phyloP scores from a whole-genome alignment of 306 rosid genomes.

The Vicia faba region DNA sequence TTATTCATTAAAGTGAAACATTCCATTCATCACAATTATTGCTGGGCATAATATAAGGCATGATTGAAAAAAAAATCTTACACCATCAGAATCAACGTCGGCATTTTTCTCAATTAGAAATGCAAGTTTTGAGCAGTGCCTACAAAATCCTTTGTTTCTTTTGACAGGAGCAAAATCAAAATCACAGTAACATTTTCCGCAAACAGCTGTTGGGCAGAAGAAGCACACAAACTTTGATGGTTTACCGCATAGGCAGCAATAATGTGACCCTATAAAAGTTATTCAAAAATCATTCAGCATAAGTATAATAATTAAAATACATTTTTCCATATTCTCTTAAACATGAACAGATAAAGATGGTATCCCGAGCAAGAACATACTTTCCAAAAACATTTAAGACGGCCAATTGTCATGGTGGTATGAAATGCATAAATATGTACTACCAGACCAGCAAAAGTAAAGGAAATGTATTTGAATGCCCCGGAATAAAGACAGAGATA shows the following conservation, averaged over 20 bases:
- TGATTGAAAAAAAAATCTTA: constrained; percentile 40
- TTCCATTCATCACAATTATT: constrained; percentile 27
- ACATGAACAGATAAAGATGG: constrained; percentile 16
- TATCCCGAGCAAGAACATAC: background rate
- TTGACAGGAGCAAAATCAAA: constrained; percentile 48
- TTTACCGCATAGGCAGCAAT: constrained; percentile 57
- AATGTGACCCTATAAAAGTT: constrained; percentile 59
- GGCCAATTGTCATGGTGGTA: constrained; percentile 4
- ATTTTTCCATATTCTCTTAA: constrained; percentile 22
- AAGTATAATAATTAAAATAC: constrained; percentile 11
- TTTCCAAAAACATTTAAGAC: constrained; percentile 19
- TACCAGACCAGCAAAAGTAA: background rate
- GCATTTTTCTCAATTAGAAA: constrained; percentile 54
- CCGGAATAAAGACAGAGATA: constrained; percentile 28
- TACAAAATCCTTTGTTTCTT: constrained; percentile 59
- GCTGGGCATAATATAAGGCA: constrained; percentile 3
- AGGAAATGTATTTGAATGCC: constrained; percentile 30
- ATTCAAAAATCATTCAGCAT: constrained; percentile 30
- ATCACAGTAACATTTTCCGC: constrained; percentile 52
- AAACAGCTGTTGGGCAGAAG: constrained; percentile 73
- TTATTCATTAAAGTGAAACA: constrained; percentile 29
- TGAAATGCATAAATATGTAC: constrained; percentile 23
- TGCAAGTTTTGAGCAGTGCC: constrained; percentile 57
- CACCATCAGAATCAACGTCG: constrained; percentile 70
- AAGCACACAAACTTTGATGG: constrained; percentile 60